Conservation (phyloP, 345 rosid genomes). For the Lepidium aucheri region DNA sequence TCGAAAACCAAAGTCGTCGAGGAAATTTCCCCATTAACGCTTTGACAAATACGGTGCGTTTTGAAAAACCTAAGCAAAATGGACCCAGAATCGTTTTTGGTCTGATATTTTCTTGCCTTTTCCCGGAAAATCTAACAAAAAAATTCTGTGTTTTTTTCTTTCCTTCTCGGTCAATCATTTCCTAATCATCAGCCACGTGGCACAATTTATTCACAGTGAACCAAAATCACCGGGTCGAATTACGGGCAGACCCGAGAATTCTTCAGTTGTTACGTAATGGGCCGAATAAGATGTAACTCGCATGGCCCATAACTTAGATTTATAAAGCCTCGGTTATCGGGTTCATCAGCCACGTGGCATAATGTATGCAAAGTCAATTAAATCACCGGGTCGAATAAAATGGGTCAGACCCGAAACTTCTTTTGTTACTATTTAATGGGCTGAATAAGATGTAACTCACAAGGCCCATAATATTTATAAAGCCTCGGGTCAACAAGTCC, state of each 20-base stretch:
- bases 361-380: background rate
- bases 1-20: slow-evolving; percentile 24
- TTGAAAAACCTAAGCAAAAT: background rate
- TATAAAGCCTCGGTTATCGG: background rate
- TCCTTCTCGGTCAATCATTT: background rate
- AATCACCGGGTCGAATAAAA: background rate
- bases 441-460: background rate
- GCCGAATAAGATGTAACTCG: background rate
- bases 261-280: background rate
- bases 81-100: slow-evolving; percentile 5
- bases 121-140: slow-evolving; percentile 24
- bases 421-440: background rate
- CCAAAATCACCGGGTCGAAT: background rate
- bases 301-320: background rate
- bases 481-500: background rate
- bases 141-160: background rate
- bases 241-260: background rate
- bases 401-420: background rate
- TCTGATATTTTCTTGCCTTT: slow-evolving; percentile 25
- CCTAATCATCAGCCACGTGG: slow-evolving; percentile 10
- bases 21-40: slow-evolving; percentile 4
- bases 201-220: background rate
- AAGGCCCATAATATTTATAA: background rate
- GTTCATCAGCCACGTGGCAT: slow-evolving; percentile 25
- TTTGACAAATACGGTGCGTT: slow-evolving; percentile 24